Percentiles rank a stretch among this genome's conserved stretches.
Evolutionary conservation across 1,284 basidiomycete species (phyloP).

Genomic region (Cystobasidium sp.): DNA sequence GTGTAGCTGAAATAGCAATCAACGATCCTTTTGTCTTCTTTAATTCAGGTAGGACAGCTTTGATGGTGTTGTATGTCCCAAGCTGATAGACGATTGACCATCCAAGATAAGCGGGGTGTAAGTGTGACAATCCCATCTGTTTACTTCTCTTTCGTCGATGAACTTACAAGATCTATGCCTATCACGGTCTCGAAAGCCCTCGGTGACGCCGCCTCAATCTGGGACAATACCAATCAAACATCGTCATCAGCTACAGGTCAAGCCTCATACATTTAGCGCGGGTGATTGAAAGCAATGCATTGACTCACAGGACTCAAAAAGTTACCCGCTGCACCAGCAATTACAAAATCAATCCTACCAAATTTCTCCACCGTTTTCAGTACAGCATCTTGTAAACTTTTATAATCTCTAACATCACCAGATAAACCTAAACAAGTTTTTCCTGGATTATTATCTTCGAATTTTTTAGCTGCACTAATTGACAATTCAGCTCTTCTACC

Average conservation of each 20-base stretch:
- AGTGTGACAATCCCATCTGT: neutral
- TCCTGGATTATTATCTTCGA: constrained; percentile 71
- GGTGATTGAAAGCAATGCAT: neutral
- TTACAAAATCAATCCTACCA: constrained; percentile 91
- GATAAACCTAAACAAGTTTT: constrained; percentile 72
- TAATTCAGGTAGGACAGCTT: constrained; percentile 78
- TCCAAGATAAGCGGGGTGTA: neutral
- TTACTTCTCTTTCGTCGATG: neutral
- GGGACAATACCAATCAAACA: constrained; percentile 54
- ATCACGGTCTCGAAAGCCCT: constrained; percentile 91
- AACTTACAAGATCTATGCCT: constrained; percentile 83
- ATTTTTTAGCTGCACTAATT: constrained; percentile 69
- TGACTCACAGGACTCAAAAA: constrained; percentile 37
- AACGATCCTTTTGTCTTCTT: constrained; percentile 74
- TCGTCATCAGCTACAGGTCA: neutral
- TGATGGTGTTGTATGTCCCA: constrained; percentile 92
- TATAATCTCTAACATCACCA: constrained; percentile 81
- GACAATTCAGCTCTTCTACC: constrained; percentile 70
- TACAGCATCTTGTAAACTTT: constrained; percentile 75
- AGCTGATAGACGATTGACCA: constrained; percentile 62
- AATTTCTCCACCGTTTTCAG: constrained; percentile 73
- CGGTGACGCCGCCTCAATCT: constrained; percentile 75
- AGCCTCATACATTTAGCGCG: neutral
- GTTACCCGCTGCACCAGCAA: constrained; percentile 61
- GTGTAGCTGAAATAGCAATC: constrained; percentile 85